These are phyloP conservation scores for Rosa chinensis DNA, from an alignment of 306 rosid species.

Conservation along the genomic window DNA sequence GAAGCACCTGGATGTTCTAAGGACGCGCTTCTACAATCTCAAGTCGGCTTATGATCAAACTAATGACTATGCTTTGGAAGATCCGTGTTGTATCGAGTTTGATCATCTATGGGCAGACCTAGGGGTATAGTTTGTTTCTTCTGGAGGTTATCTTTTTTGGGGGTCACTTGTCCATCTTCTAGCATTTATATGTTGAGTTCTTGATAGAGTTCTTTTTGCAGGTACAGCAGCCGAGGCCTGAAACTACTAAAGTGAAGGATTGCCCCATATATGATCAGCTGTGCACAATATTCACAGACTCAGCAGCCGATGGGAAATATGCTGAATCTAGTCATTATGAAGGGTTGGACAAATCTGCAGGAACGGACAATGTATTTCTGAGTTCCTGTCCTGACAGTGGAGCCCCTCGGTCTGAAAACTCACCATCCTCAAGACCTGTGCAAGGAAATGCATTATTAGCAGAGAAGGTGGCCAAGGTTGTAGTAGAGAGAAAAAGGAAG, in stretches of 20 bases:
- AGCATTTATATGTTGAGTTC: conserved; percentile 15
- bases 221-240: conserved; percentile 68
- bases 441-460: conserved; percentile 35
- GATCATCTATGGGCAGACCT: conserved; percentile 66
- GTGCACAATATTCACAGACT: conserved; percentile 66
- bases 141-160: background rate
- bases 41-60: conserved; percentile 67
- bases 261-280: conserved; percentile 87
- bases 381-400: conserved; percentile 45
- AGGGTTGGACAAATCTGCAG: conserved; percentile 55
- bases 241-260: conserved; percentile 57
- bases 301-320: conserved; percentile 71
- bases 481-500: conserved; percentile 58
- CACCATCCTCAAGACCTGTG: conserved; percentile 32
- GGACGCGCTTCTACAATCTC: conserved; percentile 68
- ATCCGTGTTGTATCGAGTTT: conserved; percentile 65
- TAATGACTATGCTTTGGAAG: conserved; percentile 62
- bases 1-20: conserved; percentile 88
- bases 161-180: background rate
- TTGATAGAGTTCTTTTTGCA: conserved; percentile 31
- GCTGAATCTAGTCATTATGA: conserved; percentile 86
- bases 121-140: conserved; percentile 46
- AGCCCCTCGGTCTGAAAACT: conserved; percentile 37
- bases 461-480: conserved; percentile 45
- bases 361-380: conserved; percentile 34